These are phyloP conservation scores for Pseudocercospora eumusae DNA, from an alignment of 2,329 filamentous ascomycete genomes.

Conservation along the genomic window DNA sequence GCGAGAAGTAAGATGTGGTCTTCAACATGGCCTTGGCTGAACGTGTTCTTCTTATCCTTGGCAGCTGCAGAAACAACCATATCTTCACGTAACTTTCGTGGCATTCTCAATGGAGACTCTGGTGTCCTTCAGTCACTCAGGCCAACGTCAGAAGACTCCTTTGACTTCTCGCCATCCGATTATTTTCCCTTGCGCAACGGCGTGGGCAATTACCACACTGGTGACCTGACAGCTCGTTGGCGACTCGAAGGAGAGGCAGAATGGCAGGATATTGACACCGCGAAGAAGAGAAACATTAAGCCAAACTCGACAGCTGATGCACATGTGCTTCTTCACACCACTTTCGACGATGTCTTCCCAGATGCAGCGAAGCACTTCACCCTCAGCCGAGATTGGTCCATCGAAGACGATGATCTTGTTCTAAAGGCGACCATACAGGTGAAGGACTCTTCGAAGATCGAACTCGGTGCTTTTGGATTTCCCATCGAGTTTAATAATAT, in stretches of 20 bases:
- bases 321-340: constrained; percentile 7
- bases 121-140: constrained; percentile 52
- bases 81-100: constrained; percentile 20
- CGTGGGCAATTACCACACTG: constrained; percentile 60
- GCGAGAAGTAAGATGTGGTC: background rate
- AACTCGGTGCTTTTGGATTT: constrained; percentile 60
- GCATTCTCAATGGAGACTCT: constrained; percentile 21
- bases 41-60: background rate
- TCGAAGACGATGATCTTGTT: constrained; percentile 52
- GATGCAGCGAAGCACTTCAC: constrained; percentile 39
- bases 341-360: constrained; percentile 10
- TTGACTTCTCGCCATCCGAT: constrained; percentile 60
- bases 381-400: constrained; percentile 56
- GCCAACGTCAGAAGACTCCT: constrained; percentile 43
- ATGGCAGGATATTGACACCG: constrained; percentile 55
- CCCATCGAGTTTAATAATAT: constrained; percentile 65
- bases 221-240: constrained; percentile 60
- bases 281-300: constrained; percentile 34
- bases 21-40: background rate
- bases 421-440: constrained; percentile 57
- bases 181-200: constrained; percentile 50
- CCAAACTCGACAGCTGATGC: constrained; percentile 1
- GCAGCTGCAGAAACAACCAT: constrained; percentile 15
- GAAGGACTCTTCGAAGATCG: constrained; percentile 44
- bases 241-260: constrained; percentile 42